Conservation (phyloP, 2,329 filamentous ascomycete genomes). For the Lasiodiplodia gonubiensis region DNA sequence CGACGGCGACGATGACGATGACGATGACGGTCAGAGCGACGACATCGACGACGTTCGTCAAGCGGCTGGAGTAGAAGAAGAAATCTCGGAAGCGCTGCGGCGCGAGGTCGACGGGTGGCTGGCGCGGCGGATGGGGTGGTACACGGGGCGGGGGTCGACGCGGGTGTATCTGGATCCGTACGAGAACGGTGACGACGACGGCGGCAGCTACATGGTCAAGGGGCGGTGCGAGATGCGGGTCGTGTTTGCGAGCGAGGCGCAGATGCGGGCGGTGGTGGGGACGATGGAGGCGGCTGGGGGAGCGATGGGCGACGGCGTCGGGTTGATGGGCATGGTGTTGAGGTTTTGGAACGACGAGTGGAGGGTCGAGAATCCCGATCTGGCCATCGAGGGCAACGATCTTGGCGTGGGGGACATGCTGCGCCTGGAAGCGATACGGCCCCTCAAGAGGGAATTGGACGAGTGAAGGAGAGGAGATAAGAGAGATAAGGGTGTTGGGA, state of each 20-base stretch:
- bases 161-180: too few relatives aligned
- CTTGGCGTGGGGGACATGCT: background rate
- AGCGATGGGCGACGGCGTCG: background rate
- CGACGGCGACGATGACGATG: background rate
- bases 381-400: background rate
- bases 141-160: too few relatives aligned
- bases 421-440: background rate
- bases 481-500: background rate
- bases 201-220: background rate
- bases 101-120: too few relatives aligned
- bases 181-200: too few relatives aligned
- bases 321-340: background rate
- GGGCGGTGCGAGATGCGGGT: background rate
- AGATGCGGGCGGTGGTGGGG: background rate
- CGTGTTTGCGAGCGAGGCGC: background rate
- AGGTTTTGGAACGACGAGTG: background rate
- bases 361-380: background rate
- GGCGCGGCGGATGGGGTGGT: too few relatives aligned
- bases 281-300: background rate
- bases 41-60: too few relatives aligned
- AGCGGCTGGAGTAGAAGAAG: too few relatives aligned
- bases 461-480: background rate
- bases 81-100: too few relatives aligned
- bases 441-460: background rate
- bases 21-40: background rate